Evolutionary conservation across 345 rosid species (phyloP), one percentile per base, ranked within the genome.

Genomic region (Kernera saxatilis): DNA sequence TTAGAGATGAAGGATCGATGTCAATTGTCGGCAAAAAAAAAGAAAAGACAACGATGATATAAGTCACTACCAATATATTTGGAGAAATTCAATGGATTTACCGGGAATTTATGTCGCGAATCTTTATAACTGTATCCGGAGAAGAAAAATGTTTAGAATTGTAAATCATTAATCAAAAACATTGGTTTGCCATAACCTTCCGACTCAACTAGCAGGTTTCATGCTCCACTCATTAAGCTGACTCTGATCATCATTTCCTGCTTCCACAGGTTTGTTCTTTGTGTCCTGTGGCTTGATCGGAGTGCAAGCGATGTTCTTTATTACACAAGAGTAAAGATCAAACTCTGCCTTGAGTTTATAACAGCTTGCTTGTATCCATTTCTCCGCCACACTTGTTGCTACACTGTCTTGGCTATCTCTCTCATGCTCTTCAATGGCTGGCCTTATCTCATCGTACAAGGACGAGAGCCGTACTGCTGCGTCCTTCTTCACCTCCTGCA

Each of bases 321-420:
- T 83, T 53, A 94, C 75, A 8, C 87, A 79, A 46, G 89, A 87
- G 77, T 91, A 79, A 18, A 94, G 88, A 80, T 91, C 87, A 56
- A 94, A 94, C 84, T 94, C 97, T 6, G 90, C 85, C 83, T 87
- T 94, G 66, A 91, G 77, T 65, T 89, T 89, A 32, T 56, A 5
- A 73, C 98, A 91, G 84, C 90, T 79, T 27, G 91, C 97, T 80
- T 87, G 84, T 25, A 94, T 91, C 99, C 99, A 94, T 73, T 89
- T 91, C 86, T 94, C 99, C 2, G 96, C 99, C 49, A 94, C 93
- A 40, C 91, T 85, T 30, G 99, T 91, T 2, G 99, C 89, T 29
- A 89, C 92, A 67, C 84, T 83, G 68, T 91, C 99, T 76, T 94
- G 97, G 82, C 74, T 94, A 71, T 94, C 99, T 83, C 95, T 88